These are phyloP conservation scores for Davidsoniella eucalypti DNA, from an alignment of 2,329 filamentous ascomycete genomes.

Conservation along the genomic window DNA sequence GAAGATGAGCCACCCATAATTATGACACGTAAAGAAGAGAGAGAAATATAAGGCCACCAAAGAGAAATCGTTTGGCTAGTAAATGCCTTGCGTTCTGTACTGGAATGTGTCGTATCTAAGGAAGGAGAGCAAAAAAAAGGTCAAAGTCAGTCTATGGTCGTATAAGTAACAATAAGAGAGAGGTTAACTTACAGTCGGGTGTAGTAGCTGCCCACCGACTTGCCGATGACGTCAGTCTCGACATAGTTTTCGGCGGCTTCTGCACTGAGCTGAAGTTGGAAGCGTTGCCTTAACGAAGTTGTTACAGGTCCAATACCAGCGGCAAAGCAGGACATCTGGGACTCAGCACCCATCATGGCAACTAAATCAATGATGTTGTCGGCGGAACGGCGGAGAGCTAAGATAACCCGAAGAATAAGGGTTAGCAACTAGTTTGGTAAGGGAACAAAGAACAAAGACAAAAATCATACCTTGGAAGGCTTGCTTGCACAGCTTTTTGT, in stretches of 20 bases:
- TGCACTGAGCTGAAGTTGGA: conserved; percentile 67
- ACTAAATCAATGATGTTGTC: conserved; percentile 71
- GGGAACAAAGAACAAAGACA: neutral
- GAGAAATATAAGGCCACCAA: neutral
- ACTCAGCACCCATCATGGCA: conserved; percentile 68
- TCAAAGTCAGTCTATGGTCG: neutral
- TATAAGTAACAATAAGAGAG: no score
- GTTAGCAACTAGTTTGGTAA: conserved; percentile 13
- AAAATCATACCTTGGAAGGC: conserved; percentile 53
- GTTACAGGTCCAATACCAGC: conserved; percentile 58
- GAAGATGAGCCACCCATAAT: neutral
- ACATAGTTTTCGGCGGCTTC: conserved; percentile 71
- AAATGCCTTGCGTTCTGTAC: conserved; percentile 77
- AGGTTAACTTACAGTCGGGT: conserved; percentile 53
- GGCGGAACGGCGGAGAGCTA: conserved; percentile 58
- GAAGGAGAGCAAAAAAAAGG: neutral
- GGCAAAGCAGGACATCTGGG: conserved; percentile 71
- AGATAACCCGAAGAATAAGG: no score
- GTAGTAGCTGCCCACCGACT: conserved; percentile 75
- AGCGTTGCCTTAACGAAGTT: conserved; percentile 51
- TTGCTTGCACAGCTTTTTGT: conserved; percentile 65
- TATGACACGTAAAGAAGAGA: neutral
- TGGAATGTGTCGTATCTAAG: conserved; percentile 68
- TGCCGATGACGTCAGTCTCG: conserved; percentile 60
- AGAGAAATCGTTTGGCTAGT: conserved; percentile 26